phyloP scores from a whole-genome alignment of 495 filamentous ascomycete species.

The Gamarada debralockiae region DNA sequence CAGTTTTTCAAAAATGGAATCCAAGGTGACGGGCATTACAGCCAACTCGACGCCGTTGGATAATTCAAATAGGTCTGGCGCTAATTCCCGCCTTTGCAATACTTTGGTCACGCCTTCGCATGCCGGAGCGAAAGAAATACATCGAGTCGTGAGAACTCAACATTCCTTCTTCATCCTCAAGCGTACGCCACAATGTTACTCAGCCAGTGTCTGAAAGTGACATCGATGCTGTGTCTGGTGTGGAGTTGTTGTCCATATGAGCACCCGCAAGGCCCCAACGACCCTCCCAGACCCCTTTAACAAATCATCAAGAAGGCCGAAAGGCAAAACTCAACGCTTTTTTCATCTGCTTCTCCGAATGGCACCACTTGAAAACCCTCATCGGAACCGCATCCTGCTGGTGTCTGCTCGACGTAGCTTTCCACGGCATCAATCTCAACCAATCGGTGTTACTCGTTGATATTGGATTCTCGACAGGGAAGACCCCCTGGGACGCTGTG shows the following conservation, averaged over 20 bases:
- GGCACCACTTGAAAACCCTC: conserved; percentile 66
- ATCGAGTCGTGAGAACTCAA: conserved; percentile 60
- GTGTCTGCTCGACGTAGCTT: conserved; percentile 54
- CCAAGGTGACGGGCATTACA: conserved; percentile 34
- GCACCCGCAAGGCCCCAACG: too few species aligned
- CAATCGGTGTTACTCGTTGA: conserved; percentile 61
- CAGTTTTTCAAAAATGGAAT: conserved; percentile 66
- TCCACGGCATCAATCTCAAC: conserved; percentile 44
- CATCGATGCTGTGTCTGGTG: too few species aligned
- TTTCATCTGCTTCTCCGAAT: conserved; percentile 55
- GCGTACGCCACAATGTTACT: conserved; percentile 3
- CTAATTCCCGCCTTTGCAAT: conserved; percentile 68
- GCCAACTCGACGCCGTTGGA: conserved; percentile 76
- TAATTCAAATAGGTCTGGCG: conserved; percentile 68
- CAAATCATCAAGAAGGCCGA: too few species aligned
- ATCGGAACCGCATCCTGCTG: conserved; percentile 77
- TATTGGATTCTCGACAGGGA: conserved; percentile 54
- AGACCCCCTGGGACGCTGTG: conserved; percentile 58
- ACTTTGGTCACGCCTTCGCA: conserved; percentile 72
- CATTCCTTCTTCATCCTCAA: conserved; percentile 35
- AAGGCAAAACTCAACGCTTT: conserved; percentile 54
- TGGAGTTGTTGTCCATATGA: too few species aligned
- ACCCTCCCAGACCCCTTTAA: not conserved
- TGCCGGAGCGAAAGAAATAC: conserved; percentile 72
- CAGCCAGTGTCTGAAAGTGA: too few species aligned